Percentiles rank a stretch among this genome's conserved stretches.
These are phyloP conservation scores for Forsythia suspensa DNA, from an alignment of 257 asterid genomes.

Conservation along the genomic window DNA sequence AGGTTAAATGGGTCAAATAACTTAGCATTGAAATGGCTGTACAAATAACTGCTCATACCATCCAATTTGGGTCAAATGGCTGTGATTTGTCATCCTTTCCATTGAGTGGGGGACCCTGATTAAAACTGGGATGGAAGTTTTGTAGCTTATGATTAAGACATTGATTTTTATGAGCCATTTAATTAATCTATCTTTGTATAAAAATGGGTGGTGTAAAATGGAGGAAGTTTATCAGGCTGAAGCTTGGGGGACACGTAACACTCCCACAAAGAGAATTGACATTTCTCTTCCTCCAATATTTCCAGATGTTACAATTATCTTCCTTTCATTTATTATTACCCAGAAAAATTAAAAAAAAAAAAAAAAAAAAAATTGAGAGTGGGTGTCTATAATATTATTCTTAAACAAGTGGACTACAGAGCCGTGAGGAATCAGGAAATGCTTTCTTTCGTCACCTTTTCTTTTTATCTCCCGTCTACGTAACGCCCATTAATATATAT, in stretches of 20 bases:
- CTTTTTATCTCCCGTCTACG: not conserved
- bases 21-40: too few species aligned
- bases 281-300: not conserved
- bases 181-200: not conserved
- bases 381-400: constrained; percentile 17
- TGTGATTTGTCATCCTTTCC: not conserved
- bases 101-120: not conserved
- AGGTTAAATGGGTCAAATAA: too few species aligned
- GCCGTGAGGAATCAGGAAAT: constrained; percentile 28
- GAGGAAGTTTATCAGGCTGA: constrained; percentile 3
- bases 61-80: not conserved
- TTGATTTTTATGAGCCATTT: constrained; percentile 19
- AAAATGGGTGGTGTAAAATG: constrained; percentile 38
- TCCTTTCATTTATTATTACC: not conserved
- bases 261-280: constrained; percentile 24
- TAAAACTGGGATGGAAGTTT: not conserved
- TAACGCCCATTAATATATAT: not conserved
- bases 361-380: not conserved
- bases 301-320: constrained; percentile 25
- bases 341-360: not conserved
- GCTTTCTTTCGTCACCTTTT: not conserved
- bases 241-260: constrained; percentile 52
- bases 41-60: too few species aligned
- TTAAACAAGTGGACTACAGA: constrained; percentile 24
- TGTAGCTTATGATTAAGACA: constrained; percentile 6